Base-by-base conservation (phyloP, 768 basidiomycete species). In the Pisolithus marmoratus region DNA sequence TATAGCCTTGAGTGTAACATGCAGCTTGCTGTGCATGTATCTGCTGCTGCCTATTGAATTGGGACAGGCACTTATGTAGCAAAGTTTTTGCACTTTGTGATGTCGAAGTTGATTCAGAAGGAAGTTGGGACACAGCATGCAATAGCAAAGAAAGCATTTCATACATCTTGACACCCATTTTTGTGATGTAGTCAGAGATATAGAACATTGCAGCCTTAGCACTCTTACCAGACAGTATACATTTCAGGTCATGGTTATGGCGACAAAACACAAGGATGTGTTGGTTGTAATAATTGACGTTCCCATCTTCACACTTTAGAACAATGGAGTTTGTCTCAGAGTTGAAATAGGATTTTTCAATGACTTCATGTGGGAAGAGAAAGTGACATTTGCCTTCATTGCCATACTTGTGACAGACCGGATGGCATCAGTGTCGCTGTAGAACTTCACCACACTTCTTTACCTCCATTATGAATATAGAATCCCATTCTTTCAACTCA, bases 151-250 rank as follows among this genome's bases (percentile, higher is more conserved):
- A 58, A 0, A 68, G 37, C 53, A 66, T 56, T 23, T 71, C 49
- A 42, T 42, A 51, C 4, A 59, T 65, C 5, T 63, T 67, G 2
- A 61, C 5, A 20, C 60, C 63, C 56, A 63, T 60, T 44, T 70
- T 72, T 11, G 68, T 72, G 17, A 71, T 70, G 41, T 71, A 70
- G 38, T 70, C 60, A 0, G 66, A 64, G 12, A 72, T 69, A 49
- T 70, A 72, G 49, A 67, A 70, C 61, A 71, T 69, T 0, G 68
- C 67, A n/a, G 69, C 68, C 46, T 67, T 71, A 1, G 65, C 69
- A 37, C 57, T 57, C 47, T 63, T 61, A 0, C 70, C 68, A 17
- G 67, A 70, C 20, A 69, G 51, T 7, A 72, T 68, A 38, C 66
- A 70, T 31, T 70, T 67, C 1, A 71, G 48, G 23, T 72, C 62